A percentile compares a stretch with the other conserved stretches of the same genome.
phyloP scores from a whole-genome alignment of 129 eudicot species.

The Centaurea solstitialis region DNA sequence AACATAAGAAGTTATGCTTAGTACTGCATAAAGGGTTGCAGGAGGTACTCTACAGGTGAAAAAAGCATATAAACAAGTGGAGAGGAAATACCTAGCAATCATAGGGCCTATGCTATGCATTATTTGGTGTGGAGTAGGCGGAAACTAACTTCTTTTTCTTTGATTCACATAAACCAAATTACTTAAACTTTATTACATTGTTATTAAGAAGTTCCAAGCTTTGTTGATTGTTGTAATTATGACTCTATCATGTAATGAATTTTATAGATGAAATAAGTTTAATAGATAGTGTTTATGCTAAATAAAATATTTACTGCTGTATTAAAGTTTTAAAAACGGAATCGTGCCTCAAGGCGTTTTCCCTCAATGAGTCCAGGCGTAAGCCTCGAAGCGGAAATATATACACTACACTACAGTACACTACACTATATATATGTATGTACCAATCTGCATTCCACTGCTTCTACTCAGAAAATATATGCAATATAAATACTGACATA shows the following conservation, averaged over 20 bases:
- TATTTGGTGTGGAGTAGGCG: background rate
- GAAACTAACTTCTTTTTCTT: background rate
- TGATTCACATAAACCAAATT: background rate
- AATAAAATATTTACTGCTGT: slow-evolving; percentile 3
- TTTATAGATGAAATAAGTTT: background rate
- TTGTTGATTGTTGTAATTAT: background rate
- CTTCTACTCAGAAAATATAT: no score
- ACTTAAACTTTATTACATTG: background rate
- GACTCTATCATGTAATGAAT: background rate
- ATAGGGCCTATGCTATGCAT: background rate
- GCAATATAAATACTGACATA: no score
- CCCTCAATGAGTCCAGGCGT: no score
- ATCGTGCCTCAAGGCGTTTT: no score
- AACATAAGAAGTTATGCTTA: no score
- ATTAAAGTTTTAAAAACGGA: no score
- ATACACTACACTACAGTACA: no score
- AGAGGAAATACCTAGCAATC: background rate
- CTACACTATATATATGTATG: no score
- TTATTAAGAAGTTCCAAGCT: background rate
- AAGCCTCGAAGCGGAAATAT: no score
- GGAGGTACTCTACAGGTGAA: background rate
- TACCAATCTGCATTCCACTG: no score
- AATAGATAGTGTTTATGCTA: background rate
- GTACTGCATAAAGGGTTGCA: background rate
- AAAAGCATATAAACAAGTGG: background rate